A percentile compares a stretch with the other conserved stretches of the same genome.
phyloP scores from a whole-genome alignment of 805 yeast species.

The Wickerhamiella nectarea region DNA sequence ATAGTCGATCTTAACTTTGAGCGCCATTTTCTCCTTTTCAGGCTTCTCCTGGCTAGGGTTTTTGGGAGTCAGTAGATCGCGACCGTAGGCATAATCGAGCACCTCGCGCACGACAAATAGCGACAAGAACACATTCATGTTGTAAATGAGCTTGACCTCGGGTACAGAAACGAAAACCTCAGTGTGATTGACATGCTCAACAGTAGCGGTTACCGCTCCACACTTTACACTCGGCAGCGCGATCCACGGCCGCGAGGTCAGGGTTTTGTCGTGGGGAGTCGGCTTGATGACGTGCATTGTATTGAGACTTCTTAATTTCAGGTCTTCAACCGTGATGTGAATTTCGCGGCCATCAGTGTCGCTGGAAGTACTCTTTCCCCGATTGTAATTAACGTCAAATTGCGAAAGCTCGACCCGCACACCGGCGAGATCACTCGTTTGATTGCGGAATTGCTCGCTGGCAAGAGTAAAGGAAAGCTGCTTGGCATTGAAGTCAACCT shows the following conservation, averaged over 20 bases:
- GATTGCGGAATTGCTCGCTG: constrained; percentile 18
- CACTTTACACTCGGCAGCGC: constrained; percentile 11
- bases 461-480: constrained; percentile 16
- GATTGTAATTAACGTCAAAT: constrained; percentile 11
- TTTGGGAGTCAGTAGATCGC: constrained; percentile 3
- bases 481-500: constrained; percentile 7
- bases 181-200: background rate
- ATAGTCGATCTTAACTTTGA: constrained; percentile 24
- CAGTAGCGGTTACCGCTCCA: constrained; percentile 8
- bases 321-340: constrained; percentile 6
- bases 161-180: constrained; percentile 12
- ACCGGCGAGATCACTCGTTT: constrained; percentile 17
- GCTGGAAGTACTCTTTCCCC: constrained; percentile 2
- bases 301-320: constrained; percentile 15
- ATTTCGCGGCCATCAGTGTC: constrained; percentile 17
- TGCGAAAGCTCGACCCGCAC: constrained; percentile 9
- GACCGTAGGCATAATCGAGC: constrained; percentile 16
- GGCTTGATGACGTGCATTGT: constrained; percentile 4
- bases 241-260: background rate
- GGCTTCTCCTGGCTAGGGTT: background rate
- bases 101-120: constrained; percentile 19
- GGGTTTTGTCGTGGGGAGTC: background rate
- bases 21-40: constrained; percentile 6
- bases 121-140: constrained; percentile 20
- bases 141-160: constrained; percentile 13